Conservation (phyloP, 306 rosid species). For the Medicago ruthenica region DNA sequence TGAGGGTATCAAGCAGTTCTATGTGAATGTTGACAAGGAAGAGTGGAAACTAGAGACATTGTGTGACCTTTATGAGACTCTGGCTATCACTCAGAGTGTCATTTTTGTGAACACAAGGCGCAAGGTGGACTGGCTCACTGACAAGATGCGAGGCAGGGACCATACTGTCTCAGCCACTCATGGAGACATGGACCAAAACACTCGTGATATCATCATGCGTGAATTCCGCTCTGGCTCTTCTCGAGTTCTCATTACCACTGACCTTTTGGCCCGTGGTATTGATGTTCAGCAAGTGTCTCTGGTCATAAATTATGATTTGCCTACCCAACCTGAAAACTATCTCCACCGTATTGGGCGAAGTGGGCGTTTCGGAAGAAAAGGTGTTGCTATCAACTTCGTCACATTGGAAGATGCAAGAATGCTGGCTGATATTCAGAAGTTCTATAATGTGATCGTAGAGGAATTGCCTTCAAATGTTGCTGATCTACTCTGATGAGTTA, state of each 20-base stretch:
- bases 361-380: constrained; percentile 96
- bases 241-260: constrained; percentile 90
- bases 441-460: constrained; percentile 85
- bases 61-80: constrained; percentile 86
- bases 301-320: constrained; percentile 86
- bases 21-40: constrained; percentile 85
- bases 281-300: constrained; percentile 96
- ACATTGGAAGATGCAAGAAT: constrained; percentile 75
- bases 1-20: constrained; percentile 93
- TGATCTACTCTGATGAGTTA: constrained; percentile 72
- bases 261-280: constrained; percentile 93
- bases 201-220: constrained; percentile 92
- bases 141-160: constrained; percentile 90
- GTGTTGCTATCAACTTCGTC: constrained; percentile 91
- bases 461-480: constrained; percentile 94
- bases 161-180: constrained; percentile 95
- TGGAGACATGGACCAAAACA: constrained; percentile 98
- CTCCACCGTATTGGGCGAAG: constrained; percentile 95
- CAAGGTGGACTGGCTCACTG: constrained; percentile 98
- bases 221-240: constrained; percentile 96
- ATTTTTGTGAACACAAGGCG: constrained; percentile 92
- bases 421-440: constrained; percentile 89
- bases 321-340: constrained; percentile 93
- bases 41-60: constrained; percentile 97
- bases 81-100: constrained; percentile 93